Evolutionary conservation across 495 filamentous ascomycete species (phyloP).

Genomic region (Bryoglossum gracile): DNA sequence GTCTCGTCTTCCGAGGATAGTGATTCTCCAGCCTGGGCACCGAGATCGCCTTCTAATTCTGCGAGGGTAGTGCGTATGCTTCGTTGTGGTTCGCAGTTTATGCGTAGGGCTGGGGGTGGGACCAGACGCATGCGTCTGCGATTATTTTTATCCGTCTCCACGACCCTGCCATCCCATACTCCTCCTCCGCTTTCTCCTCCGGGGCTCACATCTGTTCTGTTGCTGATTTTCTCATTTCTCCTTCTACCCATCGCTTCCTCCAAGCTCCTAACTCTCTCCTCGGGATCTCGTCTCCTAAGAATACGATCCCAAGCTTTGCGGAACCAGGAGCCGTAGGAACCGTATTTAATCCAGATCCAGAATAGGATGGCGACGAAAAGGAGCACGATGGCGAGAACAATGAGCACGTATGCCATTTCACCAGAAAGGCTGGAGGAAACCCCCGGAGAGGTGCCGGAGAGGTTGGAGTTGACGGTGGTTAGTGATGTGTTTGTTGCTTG

Average conservation of each 20-base stretch:
- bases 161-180: background rate
- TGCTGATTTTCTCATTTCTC: background rate
- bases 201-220: background rate
- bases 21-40: too few species aligned
- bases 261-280: too few species aligned
- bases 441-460: background rate
- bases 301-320: background rate
- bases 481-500: background rate
- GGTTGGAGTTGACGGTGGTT: too few species aligned
- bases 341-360: conserved; percentile 8
- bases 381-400: conserved; percentile 1
- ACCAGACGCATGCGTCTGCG: too few species aligned
- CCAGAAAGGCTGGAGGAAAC: background rate
- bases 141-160: too few species aligned
- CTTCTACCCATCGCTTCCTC: background rate
- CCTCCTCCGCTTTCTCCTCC: background rate
- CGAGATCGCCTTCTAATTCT: conserved; percentile 9
- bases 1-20: too few species aligned
- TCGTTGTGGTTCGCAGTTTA: background rate
- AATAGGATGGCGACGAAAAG: background rate
- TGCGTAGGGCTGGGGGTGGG: too few species aligned
- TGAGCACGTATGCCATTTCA: conserved; percentile 3
- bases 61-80: conserved; percentile 3
- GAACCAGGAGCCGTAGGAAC: background rate
- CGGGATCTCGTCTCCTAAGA: background rate